Conservation (phyloP, 768 basidiomycete species). For the Naganishia friedmannii region DNA sequence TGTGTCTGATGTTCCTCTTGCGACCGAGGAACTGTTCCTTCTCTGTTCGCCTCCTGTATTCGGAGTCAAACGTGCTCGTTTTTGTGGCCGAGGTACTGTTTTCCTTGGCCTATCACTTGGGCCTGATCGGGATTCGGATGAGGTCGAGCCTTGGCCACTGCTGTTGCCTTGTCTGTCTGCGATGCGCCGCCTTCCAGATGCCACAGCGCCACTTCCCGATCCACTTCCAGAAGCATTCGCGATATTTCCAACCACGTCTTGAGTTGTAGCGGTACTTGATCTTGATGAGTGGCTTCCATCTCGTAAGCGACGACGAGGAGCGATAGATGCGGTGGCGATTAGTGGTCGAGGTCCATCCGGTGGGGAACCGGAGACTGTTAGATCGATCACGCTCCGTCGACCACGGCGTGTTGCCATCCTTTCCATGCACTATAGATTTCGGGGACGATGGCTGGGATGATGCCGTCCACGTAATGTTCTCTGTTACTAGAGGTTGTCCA, state of each 20-base stretch:
- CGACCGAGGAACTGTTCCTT: background rate
- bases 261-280: conserved; percentile 11
- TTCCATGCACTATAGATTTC: background rate
- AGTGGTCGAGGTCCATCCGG: conserved; percentile 30
- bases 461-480: too few species aligned
- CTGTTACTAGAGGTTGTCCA: too few species aligned
- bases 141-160: background rate
- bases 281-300: conserved; percentile 25
- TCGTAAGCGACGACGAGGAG: conserved; percentile 23
- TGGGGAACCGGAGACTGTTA: conserved; percentile 23
- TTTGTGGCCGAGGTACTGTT: background rate
- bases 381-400: conserved; percentile 27
- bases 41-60: conserved; percentile 9
- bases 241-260: background rate
- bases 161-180: background rate
- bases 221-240: background rate
- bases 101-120: background rate
- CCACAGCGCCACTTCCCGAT: background rate
- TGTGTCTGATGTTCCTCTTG: background rate
- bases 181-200: background rate
- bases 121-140: background rate
- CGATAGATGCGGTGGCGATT: conserved; percentile 18
- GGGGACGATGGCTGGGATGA: background rate
- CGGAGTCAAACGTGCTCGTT: conserved; percentile 1
- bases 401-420: conserved; percentile 19